phyloP scores from a whole-genome alignment of 495 filamentous ascomycete genomes.

The Penicillium herquei region DNA sequence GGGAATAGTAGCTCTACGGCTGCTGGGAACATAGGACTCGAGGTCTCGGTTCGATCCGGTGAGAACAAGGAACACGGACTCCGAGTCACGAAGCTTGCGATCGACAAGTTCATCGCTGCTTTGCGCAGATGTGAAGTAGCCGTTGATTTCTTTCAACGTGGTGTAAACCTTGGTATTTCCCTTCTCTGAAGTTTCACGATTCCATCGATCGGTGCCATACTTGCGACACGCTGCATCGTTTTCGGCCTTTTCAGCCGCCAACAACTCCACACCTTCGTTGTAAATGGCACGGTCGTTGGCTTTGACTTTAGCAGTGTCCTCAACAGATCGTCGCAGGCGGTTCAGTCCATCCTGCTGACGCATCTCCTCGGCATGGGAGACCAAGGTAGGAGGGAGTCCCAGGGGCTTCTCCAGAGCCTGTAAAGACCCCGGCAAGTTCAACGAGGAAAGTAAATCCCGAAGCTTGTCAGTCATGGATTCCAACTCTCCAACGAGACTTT shows the following conservation, averaged over 20 bases:
- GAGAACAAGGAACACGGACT: constrained; percentile 70
- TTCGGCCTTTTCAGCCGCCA: constrained; percentile 78
- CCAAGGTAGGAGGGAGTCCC: constrained; percentile 78
- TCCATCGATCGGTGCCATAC: constrained; percentile 89
- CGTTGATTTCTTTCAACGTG: constrained; percentile 74
- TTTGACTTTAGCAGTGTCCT: constrained; percentile 85
- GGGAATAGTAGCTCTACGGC: constrained; percentile 71
- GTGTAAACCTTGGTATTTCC: constrained; percentile 74
- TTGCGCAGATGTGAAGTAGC: constrained; percentile 82
- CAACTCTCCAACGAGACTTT: constrained; percentile 77
- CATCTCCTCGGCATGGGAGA: constrained; percentile 91
- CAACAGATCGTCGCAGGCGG: constrained; percentile 69
- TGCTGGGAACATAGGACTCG: constrained; percentile 86
- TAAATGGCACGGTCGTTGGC: constrained; percentile 70
- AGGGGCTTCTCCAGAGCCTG: constrained; percentile 95
- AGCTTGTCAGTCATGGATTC: constrained; percentile 78
- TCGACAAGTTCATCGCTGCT: constrained; percentile 80
- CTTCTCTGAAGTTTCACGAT: constrained; percentile 61
- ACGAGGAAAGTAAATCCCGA: constrained; percentile 73
- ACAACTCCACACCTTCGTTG: constrained; percentile 73
- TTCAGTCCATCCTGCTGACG: constrained; percentile 86
- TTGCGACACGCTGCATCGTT: constrained; percentile 71
- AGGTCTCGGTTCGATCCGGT: constrained; percentile 74
- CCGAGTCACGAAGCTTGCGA: constrained; percentile 72
- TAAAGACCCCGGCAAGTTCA: constrained; percentile 89